Evolutionary conservation across 768 basidiomycete species (phyloP).

Genomic region (Pisolithus tinctorius): DNA sequence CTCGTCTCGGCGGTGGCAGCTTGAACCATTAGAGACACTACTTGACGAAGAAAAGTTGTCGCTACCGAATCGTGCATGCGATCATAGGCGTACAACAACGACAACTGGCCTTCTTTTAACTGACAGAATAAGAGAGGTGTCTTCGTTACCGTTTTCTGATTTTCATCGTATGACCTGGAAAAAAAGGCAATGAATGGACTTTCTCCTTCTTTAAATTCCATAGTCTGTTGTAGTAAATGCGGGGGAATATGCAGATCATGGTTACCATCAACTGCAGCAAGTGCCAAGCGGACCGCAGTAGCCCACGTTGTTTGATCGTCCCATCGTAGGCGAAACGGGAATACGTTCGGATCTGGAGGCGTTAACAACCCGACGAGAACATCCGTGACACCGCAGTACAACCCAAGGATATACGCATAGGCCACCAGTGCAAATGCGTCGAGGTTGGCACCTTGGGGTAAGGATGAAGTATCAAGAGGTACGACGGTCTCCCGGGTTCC

Average conservation of each 20-base stretch:
- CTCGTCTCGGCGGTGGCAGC: conserved; percentile 3
- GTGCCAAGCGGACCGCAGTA: conserved; percentile 7
- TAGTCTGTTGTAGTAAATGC: background rate
- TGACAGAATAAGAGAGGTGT: conserved; percentile 8
- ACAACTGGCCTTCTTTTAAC: conserved; percentile 5
- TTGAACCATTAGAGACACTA: conserved; percentile 5
- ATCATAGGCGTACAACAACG: conserved; percentile 11
- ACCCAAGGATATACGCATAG: conserved; percentile 15
- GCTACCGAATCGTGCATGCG: conserved; percentile 9
- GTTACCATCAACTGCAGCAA: conserved; percentile 2
- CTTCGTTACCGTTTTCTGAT: background rate
- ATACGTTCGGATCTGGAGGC: background rate
- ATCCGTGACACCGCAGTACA: conserved; percentile 16
- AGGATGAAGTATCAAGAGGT: background rate
- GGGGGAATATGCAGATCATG: background rate
- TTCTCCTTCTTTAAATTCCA: background rate
- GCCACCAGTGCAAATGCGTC: conserved; percentile 14
- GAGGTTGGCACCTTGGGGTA: conserved; percentile 1
- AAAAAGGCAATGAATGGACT: conserved; percentile 14
- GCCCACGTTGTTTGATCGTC: conserved; percentile 13
- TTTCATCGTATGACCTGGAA: conserved; percentile 3
- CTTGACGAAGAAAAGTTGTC: conserved; percentile 14
- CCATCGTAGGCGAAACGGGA: conserved; percentile 13
- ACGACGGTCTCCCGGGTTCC: conserved; percentile 1
- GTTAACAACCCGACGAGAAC: conserved; percentile 14